Evolutionary conservation across 192 early-diverging fungal species (phyloP), one percentile per base, ranked within the genome.

Genomic region (Chytriomyces sp.): DNA sequence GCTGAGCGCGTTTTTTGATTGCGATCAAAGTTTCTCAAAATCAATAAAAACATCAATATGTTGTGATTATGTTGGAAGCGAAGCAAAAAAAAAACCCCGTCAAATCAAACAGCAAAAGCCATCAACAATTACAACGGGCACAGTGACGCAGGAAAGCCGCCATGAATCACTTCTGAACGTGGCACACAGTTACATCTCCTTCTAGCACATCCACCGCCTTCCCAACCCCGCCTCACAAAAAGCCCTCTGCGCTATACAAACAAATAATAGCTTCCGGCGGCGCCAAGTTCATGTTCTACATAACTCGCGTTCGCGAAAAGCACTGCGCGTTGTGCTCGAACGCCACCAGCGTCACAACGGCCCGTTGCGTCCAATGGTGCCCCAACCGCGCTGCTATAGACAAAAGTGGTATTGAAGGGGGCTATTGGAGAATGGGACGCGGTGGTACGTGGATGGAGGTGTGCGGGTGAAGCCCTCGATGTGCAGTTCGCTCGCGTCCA

Each of bases 231-330:
- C 36, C 32, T 3, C 60, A 26, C 5, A 78, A 41, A n/a, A 55
- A 26, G 4, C 65, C 76, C 63, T 19, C 17, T 41, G 26, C 44
- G 36, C 3, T 79, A 38, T n/a, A 37, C 76, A 70, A 74, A 83
- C 52, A 84, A 22, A 73, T 83, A 77, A 68, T 74, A 84, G 64
- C 70, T 66, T 80, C 82, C 7, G 78, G 72, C 32, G 75, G 69
- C 10, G 77, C 82, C 14, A 80, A 31, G 25, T 39, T 44, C 14
- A 38, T 41, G 49, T 75, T 73, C 25, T 5, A 77, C 33, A 12
- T 52, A 25, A 40, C 19, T 71, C 14, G 59, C 4, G 22, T 53
- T 71, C 19, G 28, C 14, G 33, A 40, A 58, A 5, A 59, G 28
- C 36, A 82, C 54, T 0, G 28, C 37, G 34, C 56, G 69, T 80